Percentiles rank a stretch among this genome's conserved stretches.
Conservation (phyloP, 129 eudicot genomes). For the Pittosporum tobira region DNA sequence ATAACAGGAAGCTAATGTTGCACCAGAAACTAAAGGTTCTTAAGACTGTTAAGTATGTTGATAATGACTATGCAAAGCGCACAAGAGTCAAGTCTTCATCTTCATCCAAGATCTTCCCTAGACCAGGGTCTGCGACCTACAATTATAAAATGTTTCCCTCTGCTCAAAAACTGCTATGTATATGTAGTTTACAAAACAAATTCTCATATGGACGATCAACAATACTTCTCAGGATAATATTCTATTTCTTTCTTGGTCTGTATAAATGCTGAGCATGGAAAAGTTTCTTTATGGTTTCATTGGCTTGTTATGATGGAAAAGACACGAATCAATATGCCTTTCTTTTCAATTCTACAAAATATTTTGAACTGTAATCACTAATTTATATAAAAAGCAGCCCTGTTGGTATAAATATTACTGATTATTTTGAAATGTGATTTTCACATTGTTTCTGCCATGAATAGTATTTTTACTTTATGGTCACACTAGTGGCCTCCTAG, state of each 20-base stretch:
- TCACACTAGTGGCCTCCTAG: constrained; percentile 12
- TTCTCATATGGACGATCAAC: background rate
- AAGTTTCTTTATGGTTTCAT: too few relatives aligned
- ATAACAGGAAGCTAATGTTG: background rate
- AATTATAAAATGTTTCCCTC: too few relatives aligned
- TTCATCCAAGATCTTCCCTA: background rate
- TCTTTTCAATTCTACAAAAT: background rate
- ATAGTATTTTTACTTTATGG: background rate
- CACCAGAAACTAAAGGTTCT: background rate
- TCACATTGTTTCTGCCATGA: background rate
- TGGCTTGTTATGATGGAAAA: background rate
- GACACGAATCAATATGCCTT: background rate
- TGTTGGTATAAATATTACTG: background rate
- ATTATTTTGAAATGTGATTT: background rate
- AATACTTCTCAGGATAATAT: background rate
- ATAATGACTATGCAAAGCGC: background rate
- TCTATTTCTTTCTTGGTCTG: background rate
- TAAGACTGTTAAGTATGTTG: background rate
- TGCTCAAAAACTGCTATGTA: too few relatives aligned
- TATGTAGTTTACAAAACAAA: too few relatives aligned
- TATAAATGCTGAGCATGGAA: background rate
- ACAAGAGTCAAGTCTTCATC: background rate
- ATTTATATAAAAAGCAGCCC: background rate
- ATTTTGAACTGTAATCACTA: background rate
- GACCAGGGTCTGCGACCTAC: too few relatives aligned